Evolutionary conservation across 2,329 filamentous ascomycete genomes (phyloP), one percentile per base, ranked within the genome.

Genomic region (Zalaria obscura): DNA sequence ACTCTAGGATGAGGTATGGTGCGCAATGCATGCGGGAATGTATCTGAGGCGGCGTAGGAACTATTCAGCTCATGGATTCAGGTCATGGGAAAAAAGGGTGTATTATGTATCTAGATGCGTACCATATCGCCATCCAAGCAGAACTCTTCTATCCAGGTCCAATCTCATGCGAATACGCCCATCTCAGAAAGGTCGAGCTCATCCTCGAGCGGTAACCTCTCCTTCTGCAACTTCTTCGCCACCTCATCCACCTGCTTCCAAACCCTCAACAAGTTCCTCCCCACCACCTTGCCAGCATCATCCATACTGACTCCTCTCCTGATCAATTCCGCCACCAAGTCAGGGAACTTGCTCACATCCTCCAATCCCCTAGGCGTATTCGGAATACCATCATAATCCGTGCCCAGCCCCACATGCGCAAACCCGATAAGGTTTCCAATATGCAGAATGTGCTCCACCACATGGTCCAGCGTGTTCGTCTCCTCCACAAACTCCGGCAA

Each of bases 391-490:
- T 95, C 88, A 57, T 88, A 95, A 58, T 96, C 89, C 40, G 82
- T 87, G 0, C 89, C 89, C 11, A 95, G 62, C 0, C 88, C 89
- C 10, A 95, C 86, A 56, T 94, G 75, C 34, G 88, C 82, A 52
- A 82, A 95, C 3, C 89, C 89, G 45, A 94, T 85, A 28, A 81
- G 64, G 36, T 83, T 68, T 2, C 85, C 89, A 49, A 95, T 88
- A 55, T 96, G 72, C 48, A 76, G 69, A 46, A 95, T 80, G 58
- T 95, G 89, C 46, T 78, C 70, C 1, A 77, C 85, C 1, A 93
- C 84, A 45, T 88, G 83, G 25, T 70, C 69, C 31, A 96, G 60
- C 0, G 84, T 93, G 5, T 77, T 75, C 48, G 88, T 80, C 39
- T 68, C 65, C 0, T 78, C 73, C 40, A 80, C 76, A 43, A 73